Evolutionary conservation across 345 rosid genomes (phyloP), one percentile per base, ranked within the genome.

Genomic region (Rhodomyrtus tomentosa): DNA sequence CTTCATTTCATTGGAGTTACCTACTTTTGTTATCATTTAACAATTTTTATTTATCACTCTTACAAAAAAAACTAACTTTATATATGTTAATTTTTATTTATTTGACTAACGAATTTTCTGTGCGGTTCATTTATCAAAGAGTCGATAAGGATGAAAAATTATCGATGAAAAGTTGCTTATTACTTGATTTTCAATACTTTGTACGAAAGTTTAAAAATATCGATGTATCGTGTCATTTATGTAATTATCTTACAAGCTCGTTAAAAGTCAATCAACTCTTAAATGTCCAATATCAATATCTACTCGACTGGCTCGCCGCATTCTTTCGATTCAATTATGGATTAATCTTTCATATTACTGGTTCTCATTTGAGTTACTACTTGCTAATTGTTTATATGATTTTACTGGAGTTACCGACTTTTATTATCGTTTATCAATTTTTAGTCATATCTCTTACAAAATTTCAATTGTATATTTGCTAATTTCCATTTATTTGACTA

Each of bases 281-380:
- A 36, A 18, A 36, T 36, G 24, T 32, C 45, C 38, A 2, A 2
- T 68, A 68, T 68, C 13, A 32, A 36, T 36, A 68, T 68, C 12
- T 18, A 1, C 0, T 18, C 0, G 25, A 20, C 11, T 2, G 7
- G 36, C 76, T 32, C 11, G 3, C 42, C 10, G 6, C 45, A 29
- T 27, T 59, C 10, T 68, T 68, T 68, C 1, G 25, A 18, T 18
- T 2, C 5, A 18, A 36, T 32, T 2, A 18, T 5, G 13, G 1
- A 68, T 2, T 32, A 40, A 68, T 68, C 14, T 32, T 45, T 49
- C 9, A 36, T 5, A 68, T 36, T 1, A 36, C 6, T 0, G 5
- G 24, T 68, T 24, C 24, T 68, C 76, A 18, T 36, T 8, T 36
- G 24, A 36, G 6, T 21, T 36, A 68, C 76, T 36, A 1, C 45